These are phyloP conservation scores for Mucor velutinosus DNA, from an alignment of 371 early-diverging fungal species.

Conservation along the genomic window DNA sequence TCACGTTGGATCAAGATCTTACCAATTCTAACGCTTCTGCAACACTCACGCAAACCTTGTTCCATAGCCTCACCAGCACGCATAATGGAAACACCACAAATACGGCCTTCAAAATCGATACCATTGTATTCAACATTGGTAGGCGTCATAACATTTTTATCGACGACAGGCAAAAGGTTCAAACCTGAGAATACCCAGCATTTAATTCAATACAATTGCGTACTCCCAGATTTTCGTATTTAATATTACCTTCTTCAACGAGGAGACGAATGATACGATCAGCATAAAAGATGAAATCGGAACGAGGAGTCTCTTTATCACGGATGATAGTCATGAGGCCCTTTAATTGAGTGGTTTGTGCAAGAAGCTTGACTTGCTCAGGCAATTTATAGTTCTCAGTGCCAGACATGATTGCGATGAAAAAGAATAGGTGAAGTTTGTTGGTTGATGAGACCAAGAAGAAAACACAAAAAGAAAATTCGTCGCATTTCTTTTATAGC, in stretches of 20 bases:
- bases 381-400: constrained; percentile 47
- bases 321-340: constrained; percentile 88
- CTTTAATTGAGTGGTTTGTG: constrained; percentile 78
- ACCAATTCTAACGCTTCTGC: constrained; percentile 89
- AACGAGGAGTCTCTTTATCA: constrained; percentile 74
- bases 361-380: constrained; percentile 69
- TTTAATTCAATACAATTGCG: not conserved
- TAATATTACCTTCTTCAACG: constrained; percentile 79
- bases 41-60: constrained; percentile 90
- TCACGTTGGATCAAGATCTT: constrained; percentile 95
- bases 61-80: constrained; percentile 95
- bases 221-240: not conserved
- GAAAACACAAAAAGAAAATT: not conserved
- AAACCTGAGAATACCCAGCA: constrained; percentile 54
- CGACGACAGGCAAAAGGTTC: constrained; percentile 87
- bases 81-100: constrained; percentile 96
- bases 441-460: constrained; percentile 1
- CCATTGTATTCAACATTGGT: constrained; percentile 76
- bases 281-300: constrained; percentile 93
- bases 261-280: constrained; percentile 91
- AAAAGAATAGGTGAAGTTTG: not conserved
- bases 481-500: not conserved
- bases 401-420: constrained; percentile 5
- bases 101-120: constrained; percentile 81
- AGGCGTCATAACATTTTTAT: constrained; percentile 77